phyloP scores from a whole-genome alignment of 2,329 filamentous ascomycete genomes.

The Pseudogymnoascus pannorum region DNA sequence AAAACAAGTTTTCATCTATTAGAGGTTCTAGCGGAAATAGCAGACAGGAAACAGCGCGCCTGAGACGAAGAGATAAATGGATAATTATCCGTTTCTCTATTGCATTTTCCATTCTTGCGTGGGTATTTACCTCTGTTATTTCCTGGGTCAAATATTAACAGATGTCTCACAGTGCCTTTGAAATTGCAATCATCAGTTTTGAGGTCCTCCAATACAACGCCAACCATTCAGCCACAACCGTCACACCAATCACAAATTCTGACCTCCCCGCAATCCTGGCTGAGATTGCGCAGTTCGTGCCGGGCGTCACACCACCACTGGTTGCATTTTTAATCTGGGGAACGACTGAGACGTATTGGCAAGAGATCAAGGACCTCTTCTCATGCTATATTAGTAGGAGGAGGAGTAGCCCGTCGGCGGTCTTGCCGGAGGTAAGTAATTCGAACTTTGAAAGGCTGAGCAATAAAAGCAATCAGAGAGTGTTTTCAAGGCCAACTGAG shows the following conservation, averaged over 20 bases:
- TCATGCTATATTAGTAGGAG: background rate
- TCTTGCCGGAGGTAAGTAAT: background rate
- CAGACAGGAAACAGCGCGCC: background rate
- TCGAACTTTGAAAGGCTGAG: background rate
- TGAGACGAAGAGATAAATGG: slow-evolving; percentile 8
- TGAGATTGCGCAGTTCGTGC: slow-evolving; percentile 8
- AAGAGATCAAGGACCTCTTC: background rate
- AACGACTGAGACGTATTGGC: slow-evolving; percentile 8
- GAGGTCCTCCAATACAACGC: slow-evolving; percentile 10
- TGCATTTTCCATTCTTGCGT: slow-evolving; percentile 7
- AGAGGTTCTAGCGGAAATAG: background rate
- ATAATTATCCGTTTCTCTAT: slow-evolving; percentile 13
- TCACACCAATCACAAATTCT: background rate
- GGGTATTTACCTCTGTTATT: background rate
- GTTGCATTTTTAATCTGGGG: slow-evolving; percentile 9
- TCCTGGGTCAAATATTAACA: background rate
- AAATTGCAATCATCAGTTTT: slow-evolving; percentile 8
- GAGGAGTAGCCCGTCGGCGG: background rate
- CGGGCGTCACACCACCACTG: slow-evolving; percentile 9
- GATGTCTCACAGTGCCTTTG: slow-evolving; percentile 3
- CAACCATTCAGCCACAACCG: background rate
- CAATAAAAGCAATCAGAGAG: background rate
- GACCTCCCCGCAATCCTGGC: background rate
- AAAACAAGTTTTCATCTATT: background rate
- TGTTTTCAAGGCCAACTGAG: background rate